phyloP scores from a whole-genome alignment of 2,329 filamentous ascomycete species.

The Dryadomyces quercivorus region DNA sequence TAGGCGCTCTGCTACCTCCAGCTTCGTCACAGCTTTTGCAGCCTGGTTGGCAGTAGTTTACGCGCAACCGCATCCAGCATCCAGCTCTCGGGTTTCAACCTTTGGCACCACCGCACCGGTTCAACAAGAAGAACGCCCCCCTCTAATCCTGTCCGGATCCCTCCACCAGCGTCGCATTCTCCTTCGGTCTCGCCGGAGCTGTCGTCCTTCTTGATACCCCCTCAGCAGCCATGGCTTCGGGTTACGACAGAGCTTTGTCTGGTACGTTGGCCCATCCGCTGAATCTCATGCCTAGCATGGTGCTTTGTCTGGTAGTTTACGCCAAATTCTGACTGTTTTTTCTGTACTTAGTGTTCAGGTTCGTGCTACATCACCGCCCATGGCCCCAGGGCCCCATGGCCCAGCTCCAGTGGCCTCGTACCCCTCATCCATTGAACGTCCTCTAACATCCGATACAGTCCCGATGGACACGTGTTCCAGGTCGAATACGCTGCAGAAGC shows the following conservation, averaged over 20 bases:
- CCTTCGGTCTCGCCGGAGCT: background rate
- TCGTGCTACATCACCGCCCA: conserved; percentile 18
- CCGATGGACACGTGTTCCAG: conserved; percentile 98
- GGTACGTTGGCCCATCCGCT: conserved; percentile 45
- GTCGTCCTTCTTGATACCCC: background rate
- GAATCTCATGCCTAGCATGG: background rate
- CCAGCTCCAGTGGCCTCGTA: background rate
- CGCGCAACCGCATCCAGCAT: background rate
- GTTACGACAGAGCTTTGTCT: conserved; percentile 98
- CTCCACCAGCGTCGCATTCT: background rate
- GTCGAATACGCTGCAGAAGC: conserved; percentile 99
- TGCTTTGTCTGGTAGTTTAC: background rate
- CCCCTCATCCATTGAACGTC: background rate
- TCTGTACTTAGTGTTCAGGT: conserved; percentile 65
- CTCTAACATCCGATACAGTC: conserved; percentile 41
- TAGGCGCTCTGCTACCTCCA: background rate
- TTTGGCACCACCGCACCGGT: background rate
- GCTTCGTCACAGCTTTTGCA: conserved; percentile 16
- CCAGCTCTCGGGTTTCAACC: background rate
- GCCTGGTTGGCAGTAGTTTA: conserved; percentile 6
- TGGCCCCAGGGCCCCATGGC: background rate
- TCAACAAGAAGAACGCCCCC: background rate
- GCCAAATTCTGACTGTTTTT: conserved; percentile 26
- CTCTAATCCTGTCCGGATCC: no score
- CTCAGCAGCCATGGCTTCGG: conserved; percentile 57